Evolutionary conservation across 2,329 filamentous ascomycete genomes (phyloP).

Genomic region (Curvularia hawaiiensis): DNA sequence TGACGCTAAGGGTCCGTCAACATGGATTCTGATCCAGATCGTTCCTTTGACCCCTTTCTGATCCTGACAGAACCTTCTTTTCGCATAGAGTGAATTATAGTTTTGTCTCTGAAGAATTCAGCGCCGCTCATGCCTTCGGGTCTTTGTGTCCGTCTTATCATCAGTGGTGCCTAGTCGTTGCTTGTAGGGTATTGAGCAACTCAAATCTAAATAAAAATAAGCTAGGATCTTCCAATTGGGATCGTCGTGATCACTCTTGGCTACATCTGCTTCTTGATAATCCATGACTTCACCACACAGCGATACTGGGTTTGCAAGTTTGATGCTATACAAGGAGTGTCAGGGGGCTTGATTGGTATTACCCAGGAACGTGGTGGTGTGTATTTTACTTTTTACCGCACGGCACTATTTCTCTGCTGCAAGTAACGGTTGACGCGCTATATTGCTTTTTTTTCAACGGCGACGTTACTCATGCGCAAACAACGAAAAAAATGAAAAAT

Average conservation of each 20-base stretch:
- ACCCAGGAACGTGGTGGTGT: too few relatives aligned
- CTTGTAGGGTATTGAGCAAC: neutral
- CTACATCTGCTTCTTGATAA: neutral
- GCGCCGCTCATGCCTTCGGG: neutral
- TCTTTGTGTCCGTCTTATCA: neutral
- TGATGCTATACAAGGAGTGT: too few relatives aligned
- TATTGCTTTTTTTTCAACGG: neutral
- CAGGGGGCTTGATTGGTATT: too few relatives aligned
- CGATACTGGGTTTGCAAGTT: neutral
- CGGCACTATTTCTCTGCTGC: neutral
- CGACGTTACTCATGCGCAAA: neutral
- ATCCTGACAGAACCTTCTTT: neutral
- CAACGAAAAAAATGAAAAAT: neutral
- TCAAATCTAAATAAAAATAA: neutral
- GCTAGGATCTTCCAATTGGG: neutral
- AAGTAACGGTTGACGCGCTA: neutral
- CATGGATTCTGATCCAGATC: neutral
- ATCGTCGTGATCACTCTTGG: neutral
- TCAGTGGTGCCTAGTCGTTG: neutral
- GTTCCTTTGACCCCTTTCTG: neutral
- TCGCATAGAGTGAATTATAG: neutral
- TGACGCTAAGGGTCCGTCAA: neutral
- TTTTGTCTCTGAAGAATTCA: neutral
- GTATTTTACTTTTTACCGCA: too few relatives aligned
- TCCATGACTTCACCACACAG: neutral